Evolutionary conservation across 805 yeast species (phyloP), one percentile per base, ranked within the genome.

Genomic region (Suhomyces canberraensis): DNA sequence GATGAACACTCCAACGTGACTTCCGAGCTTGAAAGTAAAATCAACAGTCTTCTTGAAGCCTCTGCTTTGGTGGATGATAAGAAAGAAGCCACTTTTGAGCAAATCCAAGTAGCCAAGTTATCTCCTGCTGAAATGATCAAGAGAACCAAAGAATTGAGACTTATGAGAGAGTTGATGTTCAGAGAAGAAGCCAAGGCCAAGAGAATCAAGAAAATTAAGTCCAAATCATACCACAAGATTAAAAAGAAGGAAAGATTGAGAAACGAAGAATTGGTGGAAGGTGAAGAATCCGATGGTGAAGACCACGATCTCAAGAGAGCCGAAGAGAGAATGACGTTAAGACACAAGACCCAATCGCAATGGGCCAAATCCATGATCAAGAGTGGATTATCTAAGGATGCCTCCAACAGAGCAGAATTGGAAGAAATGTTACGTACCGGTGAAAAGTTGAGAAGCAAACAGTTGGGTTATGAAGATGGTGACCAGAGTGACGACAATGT

Each of bases 101-200:
- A 90, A 36, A 74, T 88, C 24, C 90, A 86, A 6, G 78, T 85
- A 2, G 89, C 95, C 1, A 81, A 83, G 52, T 64, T 91, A 59
- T 73, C 93, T 0, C 76, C 81, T 18, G 95, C 84, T 42, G 98
- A 93, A 34, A 64, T 91, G 66, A 65, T 69, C 37, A 78, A 80
- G 56, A 74, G 95, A 41, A 82, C 93, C 6, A 76, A 78, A 41
- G 96, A 91, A 61, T 71, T 91, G 48, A 76, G 98, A 48, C 64
- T 84, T 53, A 88, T 89, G 96, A 76, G 98, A 46, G 98, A 93
- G 56, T 75, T 91, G 45, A 87, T 91, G 96, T 93, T 89, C 67
- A 75, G 98, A 51, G 97, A 91, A 52, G 97, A 91, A 66, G 77
- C 81, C 54, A 82, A 86, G 53, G 90, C 98, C 8, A 89, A 78